Conservation (phyloP, 2,329 filamentous ascomycete species). For the Cercospora brassicicola region DNA sequence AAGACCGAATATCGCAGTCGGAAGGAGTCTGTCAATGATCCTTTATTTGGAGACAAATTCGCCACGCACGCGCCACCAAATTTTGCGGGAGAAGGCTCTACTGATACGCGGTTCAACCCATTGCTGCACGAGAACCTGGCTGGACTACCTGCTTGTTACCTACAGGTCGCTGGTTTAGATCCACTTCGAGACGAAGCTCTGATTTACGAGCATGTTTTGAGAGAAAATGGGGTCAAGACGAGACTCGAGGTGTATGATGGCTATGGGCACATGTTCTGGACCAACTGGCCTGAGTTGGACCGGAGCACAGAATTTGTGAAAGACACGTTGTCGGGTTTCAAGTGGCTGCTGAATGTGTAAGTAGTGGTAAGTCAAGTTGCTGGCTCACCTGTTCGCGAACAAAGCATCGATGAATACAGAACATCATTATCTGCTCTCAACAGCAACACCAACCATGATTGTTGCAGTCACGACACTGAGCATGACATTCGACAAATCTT, state of each 20-base stretch:
- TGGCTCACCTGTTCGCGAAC: not conserved
- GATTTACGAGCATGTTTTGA: conserved; percentile 52
- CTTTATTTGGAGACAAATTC: conserved; percentile 32
- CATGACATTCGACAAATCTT: conserved; percentile 6
- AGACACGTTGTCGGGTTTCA: conserved; percentile 13
- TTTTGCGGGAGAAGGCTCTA: conserved; percentile 7
- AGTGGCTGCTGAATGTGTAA: conserved; percentile 7
- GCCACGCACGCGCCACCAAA: not conserved
- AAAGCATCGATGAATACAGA: not conserved
- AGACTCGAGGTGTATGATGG: conserved; percentile 46
- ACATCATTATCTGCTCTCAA: not conserved
- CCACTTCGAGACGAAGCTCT: conserved; percentile 54
- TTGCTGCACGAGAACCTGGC: conserved; percentile 27
- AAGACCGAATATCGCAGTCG: conserved; percentile 41
- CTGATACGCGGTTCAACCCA: conserved; percentile 18
- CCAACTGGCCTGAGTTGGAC: conserved; percentile 13
- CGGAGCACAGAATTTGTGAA: conserved; percentile 14
- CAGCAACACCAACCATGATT: not conserved
- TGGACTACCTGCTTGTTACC: conserved; percentile 48
- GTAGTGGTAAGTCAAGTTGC: not conserved
- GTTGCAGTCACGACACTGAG: not conserved
- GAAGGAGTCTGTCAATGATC: conserved; percentile 44
- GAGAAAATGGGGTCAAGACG: conserved; percentile 46
- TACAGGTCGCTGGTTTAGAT: conserved; percentile 55
- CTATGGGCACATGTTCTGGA: conserved; percentile 38